Base-by-base conservation (phyloP, 2,329 filamentous ascomycete genomes). In the Epichloe brachyelytri region DNA sequence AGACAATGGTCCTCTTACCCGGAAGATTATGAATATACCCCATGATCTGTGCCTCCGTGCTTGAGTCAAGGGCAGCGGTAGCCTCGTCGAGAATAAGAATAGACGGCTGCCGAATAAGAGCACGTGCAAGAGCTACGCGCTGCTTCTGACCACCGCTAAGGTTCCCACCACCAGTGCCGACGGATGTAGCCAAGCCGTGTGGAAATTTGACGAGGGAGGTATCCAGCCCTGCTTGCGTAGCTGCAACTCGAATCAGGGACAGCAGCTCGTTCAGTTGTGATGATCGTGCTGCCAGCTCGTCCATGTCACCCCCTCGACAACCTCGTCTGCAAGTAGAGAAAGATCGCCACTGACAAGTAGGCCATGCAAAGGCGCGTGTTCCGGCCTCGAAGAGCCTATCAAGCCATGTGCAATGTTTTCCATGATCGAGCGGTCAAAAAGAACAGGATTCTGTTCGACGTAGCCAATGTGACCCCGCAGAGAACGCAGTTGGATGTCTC, bases 121-220 rank as follows among this genome's bases (percentile, higher is more conserved):
- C 65, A 12, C 65, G 61, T 8, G 65, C 65, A 52, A 85, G 82
- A 1, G 79, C 76, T 20, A 85, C 70, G 8, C 80, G 72, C 57
- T 84, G 81, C 43, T 78, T 71, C 56, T 85, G 80, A 3, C 80
- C 81, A 33, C 80, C 80, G n/a, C 76, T 80, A 2, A 84, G 65
- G 52, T 79, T 77, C 43, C 77, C 75, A 1, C 79, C 80, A 14
- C 73, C 72, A 56, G 82, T 77, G 3, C 80, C 80, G 11, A 84
- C 78, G 5, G 37, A 30, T 5, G 55, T 58, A 19, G 48, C 55
- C 4, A 46, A 26, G 38, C 51, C 44, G 4, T 40, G 19, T 15
- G 48, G 19, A 26, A 53, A 44, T 12, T 37, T 40, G 7, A 26
- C 39, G 2, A 53, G 30, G 34, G 50, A 50, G 14, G 15, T 34